Evolutionary conservation across 441 rosid species (phyloP).

Genomic region (Rhodomyrtus psidioides): DNA sequence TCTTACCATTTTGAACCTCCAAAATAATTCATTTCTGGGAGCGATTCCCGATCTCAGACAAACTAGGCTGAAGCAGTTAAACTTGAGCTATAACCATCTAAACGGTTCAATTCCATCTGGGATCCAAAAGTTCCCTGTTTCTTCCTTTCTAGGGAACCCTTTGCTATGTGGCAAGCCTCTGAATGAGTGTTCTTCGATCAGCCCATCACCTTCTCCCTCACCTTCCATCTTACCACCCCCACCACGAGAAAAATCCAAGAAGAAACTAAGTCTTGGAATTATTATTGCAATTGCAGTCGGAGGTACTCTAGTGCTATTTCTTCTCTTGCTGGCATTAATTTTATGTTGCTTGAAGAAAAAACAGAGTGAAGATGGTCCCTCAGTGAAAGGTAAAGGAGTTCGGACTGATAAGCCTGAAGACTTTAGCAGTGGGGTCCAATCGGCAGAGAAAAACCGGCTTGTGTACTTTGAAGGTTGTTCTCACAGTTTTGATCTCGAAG

Average conservation of each 20-base stretch:
- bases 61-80: slow-evolving; percentile 38
- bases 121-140: slow-evolving; percentile 39
- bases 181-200: slow-evolving; percentile 27
- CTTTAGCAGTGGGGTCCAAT: slow-evolving; percentile 78
- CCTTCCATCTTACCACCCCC: slow-evolving; percentile 26
- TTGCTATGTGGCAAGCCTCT: slow-evolving; percentile 68
- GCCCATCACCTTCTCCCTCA: slow-evolving; percentile 42
- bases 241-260: slow-evolving; percentile 21
- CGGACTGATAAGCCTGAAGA: slow-evolving; percentile 64
- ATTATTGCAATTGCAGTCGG: slow-evolving; percentile 66
- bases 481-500: slow-evolving; percentile 62
- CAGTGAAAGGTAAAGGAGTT: slow-evolving; percentile 36
- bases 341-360: slow-evolving; percentile 50
- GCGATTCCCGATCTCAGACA: slow-evolving; percentile 39
- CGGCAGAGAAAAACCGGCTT: slow-evolving; percentile 74
- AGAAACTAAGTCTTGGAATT: slow-evolving; percentile 39
- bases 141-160: slow-evolving; percentile 53
- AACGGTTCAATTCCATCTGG: slow-evolving; percentile 56
- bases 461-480: slow-evolving; percentile 72
- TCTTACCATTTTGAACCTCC: slow-evolving; percentile 40
- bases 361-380: slow-evolving; percentile 19
- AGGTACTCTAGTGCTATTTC: slow-evolving; percentile 38
- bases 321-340: slow-evolving; percentile 33
- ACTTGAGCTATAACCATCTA: slow-evolving; percentile 53
- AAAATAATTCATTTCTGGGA: slow-evolving; percentile 57